Evolutionary conservation across 331 rosid genomes (phyloP), one percentile per base, ranked within the genome.

Genomic region (Prunus yedoensis): DNA sequence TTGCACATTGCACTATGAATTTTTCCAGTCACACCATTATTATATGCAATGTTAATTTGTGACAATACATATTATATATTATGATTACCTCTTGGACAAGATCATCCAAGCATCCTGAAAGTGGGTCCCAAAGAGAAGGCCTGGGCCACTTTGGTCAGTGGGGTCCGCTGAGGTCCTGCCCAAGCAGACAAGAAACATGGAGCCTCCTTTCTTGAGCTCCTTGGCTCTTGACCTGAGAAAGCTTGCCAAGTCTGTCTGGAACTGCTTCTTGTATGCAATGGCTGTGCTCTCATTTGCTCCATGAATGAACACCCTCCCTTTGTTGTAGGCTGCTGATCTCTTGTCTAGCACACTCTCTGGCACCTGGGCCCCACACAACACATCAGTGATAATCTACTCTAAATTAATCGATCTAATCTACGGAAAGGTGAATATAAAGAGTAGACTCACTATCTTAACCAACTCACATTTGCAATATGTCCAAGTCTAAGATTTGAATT

Each of bases 91-190:
- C 91, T 77, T 87, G 99, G 94, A 92, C 93, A 85, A 95, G 97
- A 81, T 95, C 99, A 84, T 89, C 99, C 99, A 95, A 74, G 98
- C 97, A 83, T 92, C 99, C 78, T 95, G 99, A 87, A 90, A 95
- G 78, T 95, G 99, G 87, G 98, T 95, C 85, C 99, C 99, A 51
- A 95, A 92, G 60, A 95, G 96, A 25, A 88, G 90, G 71, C 98
- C 99, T 8, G 97, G 91, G 46, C 99, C 99, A 77, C 98, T 95
- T 28, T 95, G 98, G 93, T 95, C 93, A 8, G 93, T 83, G 79
- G 99, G 99, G 88, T 92, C 98, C 73, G 76, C 72, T 0, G 99
- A 92, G 75, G 93, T 95, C 72, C 99, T 84, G 0, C 94, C 99
- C 47, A 95, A 78, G 81, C 90, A 95, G 66, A 92, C 93, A 43